phyloP scores from a whole-genome alignment of 1,139 yeast genomes.

The Sugiyamaella grinbergsii region DNA sequence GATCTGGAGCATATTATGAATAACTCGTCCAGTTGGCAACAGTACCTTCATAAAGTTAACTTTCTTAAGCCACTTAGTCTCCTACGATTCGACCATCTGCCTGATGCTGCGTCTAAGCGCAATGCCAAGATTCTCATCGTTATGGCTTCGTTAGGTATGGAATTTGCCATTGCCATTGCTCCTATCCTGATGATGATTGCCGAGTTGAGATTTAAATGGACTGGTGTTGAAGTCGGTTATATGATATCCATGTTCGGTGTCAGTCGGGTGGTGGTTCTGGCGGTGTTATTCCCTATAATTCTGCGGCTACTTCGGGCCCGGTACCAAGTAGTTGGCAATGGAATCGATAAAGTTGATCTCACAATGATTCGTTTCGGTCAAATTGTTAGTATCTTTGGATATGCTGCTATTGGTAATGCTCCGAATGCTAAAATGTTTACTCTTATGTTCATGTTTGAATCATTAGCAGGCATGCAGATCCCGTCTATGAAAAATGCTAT shows the following conservation, averaged over 20 bases:
- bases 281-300: slow-evolving; percentile 48
- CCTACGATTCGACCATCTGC: slow-evolving; percentile 44
- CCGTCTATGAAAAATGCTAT: slow-evolving; percentile 56
- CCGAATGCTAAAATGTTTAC: slow-evolving; percentile 36
- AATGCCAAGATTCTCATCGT: slow-evolving; percentile 51
- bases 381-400: slow-evolving; percentile 49
- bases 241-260: slow-evolving; percentile 58
- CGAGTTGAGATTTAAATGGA: slow-evolving; percentile 61
- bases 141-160: slow-evolving; percentile 46
- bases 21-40: slow-evolving; percentile 22
- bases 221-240: slow-evolving; percentile 59
- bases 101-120: slow-evolving; percentile 39
- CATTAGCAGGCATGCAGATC: slow-evolving; percentile 51
- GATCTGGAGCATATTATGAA: slow-evolving; percentile 16
- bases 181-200: slow-evolving; percentile 59
- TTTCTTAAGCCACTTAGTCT: slow-evolving; percentile 52
- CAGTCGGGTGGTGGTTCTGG: slow-evolving; percentile 48
- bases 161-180: slow-evolving; percentile 43
- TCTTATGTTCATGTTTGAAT: slow-evolving; percentile 44
- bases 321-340: slow-evolving; percentile 20
- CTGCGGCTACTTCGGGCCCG: slow-evolving; percentile 44
- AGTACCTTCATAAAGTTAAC: slow-evolving; percentile 28
- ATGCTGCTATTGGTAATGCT: slow-evolving; percentile 45
- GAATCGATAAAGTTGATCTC: slow-evolving; percentile 59
- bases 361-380: slow-evolving; percentile 47